Evolutionary conservation across 139 green algal genomes (phyloP).

Genomic region (Tetraselmis chui): DNA sequence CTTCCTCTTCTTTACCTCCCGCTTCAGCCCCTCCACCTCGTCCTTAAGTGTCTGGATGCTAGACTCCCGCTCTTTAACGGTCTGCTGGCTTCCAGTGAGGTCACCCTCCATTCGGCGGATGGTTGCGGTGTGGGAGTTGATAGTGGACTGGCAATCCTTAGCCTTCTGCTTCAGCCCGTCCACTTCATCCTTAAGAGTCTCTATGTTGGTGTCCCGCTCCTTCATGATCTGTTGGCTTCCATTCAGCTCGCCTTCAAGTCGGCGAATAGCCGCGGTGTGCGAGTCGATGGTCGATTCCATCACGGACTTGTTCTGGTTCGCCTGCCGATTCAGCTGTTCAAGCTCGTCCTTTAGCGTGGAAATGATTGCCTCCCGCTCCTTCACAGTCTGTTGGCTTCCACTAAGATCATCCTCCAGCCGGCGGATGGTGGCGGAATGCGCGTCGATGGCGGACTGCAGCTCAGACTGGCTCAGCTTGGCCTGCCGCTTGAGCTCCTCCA

Average conservation of each 20-base stretch:
- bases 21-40: not conserved
- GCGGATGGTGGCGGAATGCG: not conserved
- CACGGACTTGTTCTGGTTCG: too few relatives aligned
- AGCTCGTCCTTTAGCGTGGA: not conserved
- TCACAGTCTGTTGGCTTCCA: not conserved
- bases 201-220: too few relatives aligned
- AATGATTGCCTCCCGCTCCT: not conserved
- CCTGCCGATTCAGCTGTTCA: not conserved
- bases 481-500: not conserved
- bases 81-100: not conserved
- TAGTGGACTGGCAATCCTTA: not conserved
- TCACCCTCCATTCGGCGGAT: not conserved
- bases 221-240: too few relatives aligned
- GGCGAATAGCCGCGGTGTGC: too few relatives aligned
- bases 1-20: not conserved
- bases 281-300: too few relatives aligned
- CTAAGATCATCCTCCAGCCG: not conserved
- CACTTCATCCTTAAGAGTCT: not conserved
- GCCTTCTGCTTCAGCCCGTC: not conserved
- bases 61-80: not conserved
- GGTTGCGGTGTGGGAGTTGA: not conserved
- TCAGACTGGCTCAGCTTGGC: not conserved
- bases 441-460: not conserved
- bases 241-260: too few relatives aligned
- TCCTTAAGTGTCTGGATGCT: not conserved